phyloP scores from a whole-genome alignment of 1,284 basidiomycete species.

The Cryptococcus maquisensis region DNA sequence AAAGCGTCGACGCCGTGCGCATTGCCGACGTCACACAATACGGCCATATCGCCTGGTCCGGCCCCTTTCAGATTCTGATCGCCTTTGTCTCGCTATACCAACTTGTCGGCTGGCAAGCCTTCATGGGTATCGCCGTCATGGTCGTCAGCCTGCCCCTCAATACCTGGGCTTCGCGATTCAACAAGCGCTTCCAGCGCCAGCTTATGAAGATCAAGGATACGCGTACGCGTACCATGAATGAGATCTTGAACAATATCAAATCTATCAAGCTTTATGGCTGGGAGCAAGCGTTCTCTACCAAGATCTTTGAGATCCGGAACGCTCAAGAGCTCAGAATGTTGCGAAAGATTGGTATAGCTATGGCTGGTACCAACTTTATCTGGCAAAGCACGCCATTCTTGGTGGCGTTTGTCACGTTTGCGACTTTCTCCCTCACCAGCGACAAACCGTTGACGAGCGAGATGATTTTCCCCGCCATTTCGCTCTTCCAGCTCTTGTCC shows the following conservation, averaged over 20 bases:
- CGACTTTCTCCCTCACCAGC: slow-evolving; percentile 68
- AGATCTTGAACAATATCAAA: slow-evolving; percentile 80
- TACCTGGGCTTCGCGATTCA: slow-evolving; percentile 65
- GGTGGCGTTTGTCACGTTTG: slow-evolving; percentile 81
- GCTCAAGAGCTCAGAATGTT: slow-evolving; percentile 78
- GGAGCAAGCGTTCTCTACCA: slow-evolving; percentile 78
- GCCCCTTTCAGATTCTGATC: slow-evolving; percentile 64
- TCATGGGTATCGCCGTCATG: slow-evolving; percentile 91
- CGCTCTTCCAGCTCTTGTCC: slow-evolving; percentile 85
- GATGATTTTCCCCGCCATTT: slow-evolving; percentile 90
- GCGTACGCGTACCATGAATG: slow-evolving; percentile 54
- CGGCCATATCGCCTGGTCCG: slow-evolving; percentile 54
- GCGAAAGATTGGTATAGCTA: slow-evolving; percentile 69
- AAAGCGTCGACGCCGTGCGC: slow-evolving; percentile 75
- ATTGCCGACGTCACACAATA: slow-evolving; percentile 85
- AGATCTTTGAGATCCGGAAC: slow-evolving; percentile 72
- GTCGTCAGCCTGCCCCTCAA: slow-evolving; percentile 69
- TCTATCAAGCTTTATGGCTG: slow-evolving; percentile 57
- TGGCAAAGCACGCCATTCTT: slow-evolving; percentile 53
- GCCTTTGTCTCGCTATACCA: slow-evolving; percentile 86
- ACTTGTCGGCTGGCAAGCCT: slow-evolving; percentile 85
- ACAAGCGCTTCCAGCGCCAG: slow-evolving; percentile 75
- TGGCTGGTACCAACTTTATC: slow-evolving; percentile 39
- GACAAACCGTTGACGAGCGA: slow-evolving; percentile 76
- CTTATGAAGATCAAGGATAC: slow-evolving; percentile 84